phyloP scores from a whole-genome alignment of 768 basidiomycete species.

The Tulasnella sp. region DNA sequence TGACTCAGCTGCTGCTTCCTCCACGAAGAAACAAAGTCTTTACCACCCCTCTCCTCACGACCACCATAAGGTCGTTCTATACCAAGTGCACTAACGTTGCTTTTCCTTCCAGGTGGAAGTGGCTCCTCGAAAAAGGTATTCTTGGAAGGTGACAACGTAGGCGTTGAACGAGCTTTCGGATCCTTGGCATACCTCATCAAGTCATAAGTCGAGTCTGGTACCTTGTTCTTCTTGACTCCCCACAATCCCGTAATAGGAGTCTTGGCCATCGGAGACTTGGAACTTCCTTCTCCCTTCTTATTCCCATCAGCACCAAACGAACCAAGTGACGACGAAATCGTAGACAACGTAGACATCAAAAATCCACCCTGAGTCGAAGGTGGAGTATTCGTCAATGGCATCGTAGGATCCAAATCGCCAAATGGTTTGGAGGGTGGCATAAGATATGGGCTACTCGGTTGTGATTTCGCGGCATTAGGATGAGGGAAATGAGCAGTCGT shows the following conservation, averaged over 20 bases:
- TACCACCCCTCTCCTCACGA: too few relatives aligned
- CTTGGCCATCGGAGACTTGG: neutral
- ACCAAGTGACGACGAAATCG: neutral
- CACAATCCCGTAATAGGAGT: too few relatives aligned
- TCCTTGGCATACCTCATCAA: slow-evolving; percentile 13
- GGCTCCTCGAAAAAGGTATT: neutral
- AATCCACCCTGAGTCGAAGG: slow-evolving; percentile 30
- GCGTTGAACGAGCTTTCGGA: slow-evolving; percentile 9
- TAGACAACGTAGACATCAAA: too few relatives aligned
- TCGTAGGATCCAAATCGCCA: slow-evolving; percentile 29
- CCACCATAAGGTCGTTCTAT: too few relatives aligned
- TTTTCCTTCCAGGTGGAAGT: neutral
- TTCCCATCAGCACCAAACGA: slow-evolving; percentile 17
- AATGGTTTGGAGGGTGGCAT: slow-evolving; percentile 19
- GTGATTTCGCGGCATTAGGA: neutral
- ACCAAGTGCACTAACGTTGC: slow-evolving; percentile 9
- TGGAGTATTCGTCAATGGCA: slow-evolving; percentile 41
- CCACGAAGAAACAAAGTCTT: neutral
- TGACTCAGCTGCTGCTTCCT: slow-evolving; percentile 12
- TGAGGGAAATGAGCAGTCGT: too few relatives aligned
- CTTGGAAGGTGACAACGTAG: slow-evolving; percentile 14
- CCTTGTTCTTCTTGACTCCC: neutral
- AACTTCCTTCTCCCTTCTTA: neutral
- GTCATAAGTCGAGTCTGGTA: neutral
- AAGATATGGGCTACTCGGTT: slow-evolving; percentile 8